A percentile compares a stretch with the other conserved stretches of the same genome.
These are phyloP conservation scores for apple (Malus domestica) DNA, from an alignment of 306 rosid genomes.

Conservation along the genomic window DNA sequence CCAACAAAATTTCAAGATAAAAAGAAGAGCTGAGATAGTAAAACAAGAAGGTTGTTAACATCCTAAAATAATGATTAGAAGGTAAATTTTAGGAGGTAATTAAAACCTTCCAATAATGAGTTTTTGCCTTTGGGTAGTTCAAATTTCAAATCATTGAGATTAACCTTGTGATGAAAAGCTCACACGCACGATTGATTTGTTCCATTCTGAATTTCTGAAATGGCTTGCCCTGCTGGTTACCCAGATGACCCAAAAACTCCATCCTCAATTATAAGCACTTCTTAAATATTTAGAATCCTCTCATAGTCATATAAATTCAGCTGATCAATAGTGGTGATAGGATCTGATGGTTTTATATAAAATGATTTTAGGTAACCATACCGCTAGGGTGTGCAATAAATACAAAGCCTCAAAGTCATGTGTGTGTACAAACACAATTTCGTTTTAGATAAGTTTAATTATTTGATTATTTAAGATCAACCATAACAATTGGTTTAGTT, in stretches of 20 bases:
- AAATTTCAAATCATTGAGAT: too few species aligned
- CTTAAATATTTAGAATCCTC: not conserved
- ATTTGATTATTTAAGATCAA: slow-evolving; percentile 1
- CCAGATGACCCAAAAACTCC: not conserved
- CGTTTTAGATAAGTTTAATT: slow-evolving; percentile 2
- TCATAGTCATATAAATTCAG: not conserved
- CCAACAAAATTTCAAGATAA: too few species aligned
- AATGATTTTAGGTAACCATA: slow-evolving; percentile 11
- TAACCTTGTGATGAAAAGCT: too few species aligned
- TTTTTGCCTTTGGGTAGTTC: too few species aligned
- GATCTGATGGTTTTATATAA: not conserved
- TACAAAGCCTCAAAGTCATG: slow-evolving; percentile 2
- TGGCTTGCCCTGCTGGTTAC: not conserved
- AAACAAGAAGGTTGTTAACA: too few species aligned
- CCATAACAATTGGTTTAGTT: not conserved
- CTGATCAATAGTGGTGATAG: not conserved
- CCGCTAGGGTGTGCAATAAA: slow-evolving; percentile 4
- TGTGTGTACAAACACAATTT: not conserved
- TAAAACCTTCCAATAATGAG: too few species aligned
- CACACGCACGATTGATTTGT: too few species aligned
- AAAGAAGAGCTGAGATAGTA: too few species aligned
- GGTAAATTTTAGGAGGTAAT: too few species aligned
- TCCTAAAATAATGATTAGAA: too few species aligned
- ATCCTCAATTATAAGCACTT: not conserved
- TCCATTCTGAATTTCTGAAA: too few species aligned